phyloP scores from a whole-genome alignment of 1,284 basidiomycete genomes.

The Ustilago sp. region DNA sequence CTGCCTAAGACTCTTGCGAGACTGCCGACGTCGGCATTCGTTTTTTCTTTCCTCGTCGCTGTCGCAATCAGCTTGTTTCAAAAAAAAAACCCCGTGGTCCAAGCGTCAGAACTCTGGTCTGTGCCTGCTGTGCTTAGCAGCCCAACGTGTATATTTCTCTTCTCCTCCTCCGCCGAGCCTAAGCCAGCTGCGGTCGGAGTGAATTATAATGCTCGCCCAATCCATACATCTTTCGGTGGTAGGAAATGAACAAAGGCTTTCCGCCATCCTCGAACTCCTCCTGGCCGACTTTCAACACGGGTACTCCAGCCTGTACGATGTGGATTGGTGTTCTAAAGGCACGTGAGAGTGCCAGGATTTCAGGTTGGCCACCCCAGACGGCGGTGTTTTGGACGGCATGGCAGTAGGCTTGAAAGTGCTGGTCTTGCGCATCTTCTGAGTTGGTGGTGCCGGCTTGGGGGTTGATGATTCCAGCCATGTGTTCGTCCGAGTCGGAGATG shows the following conservation, averaged over 20 bases:
- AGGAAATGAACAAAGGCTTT: conserved; percentile 56
- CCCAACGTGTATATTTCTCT: neutral
- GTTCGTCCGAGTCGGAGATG: conserved; percentile 74
- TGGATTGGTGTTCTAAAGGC: conserved; percentile 89
- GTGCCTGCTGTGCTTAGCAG: too few relatives aligned
- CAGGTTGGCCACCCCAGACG: conserved; percentile 96
- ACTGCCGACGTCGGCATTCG: too few relatives aligned
- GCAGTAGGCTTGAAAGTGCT: conserved; percentile 84
- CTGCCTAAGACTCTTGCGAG: conserved; percentile 9
- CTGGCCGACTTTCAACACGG: conserved; percentile 79
- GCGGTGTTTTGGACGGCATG: conserved; percentile 82
- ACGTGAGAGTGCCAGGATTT: conserved; percentile 88
- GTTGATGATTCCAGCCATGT: conserved; percentile 74
- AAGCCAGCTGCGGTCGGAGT: conserved; percentile 37
- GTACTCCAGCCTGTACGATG: conserved; percentile 86
- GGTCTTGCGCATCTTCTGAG: conserved; percentile 72
- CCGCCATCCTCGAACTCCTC: conserved; percentile 71
- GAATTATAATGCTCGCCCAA: conserved; percentile 69
- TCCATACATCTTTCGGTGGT: conserved; percentile 67
- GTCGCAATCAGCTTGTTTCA: too few relatives aligned
- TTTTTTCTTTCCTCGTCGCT: too few relatives aligned
- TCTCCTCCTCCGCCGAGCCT: neutral
- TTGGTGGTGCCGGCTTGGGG: conserved; percentile 76
- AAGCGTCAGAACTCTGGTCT: too few relatives aligned
- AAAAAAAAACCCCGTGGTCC: too few relatives aligned